Evolutionary conservation across 208 protist genomes (phyloP), one percentile per base, ranked within the genome.

Genomic region (Leishmania turanica): DNA sequence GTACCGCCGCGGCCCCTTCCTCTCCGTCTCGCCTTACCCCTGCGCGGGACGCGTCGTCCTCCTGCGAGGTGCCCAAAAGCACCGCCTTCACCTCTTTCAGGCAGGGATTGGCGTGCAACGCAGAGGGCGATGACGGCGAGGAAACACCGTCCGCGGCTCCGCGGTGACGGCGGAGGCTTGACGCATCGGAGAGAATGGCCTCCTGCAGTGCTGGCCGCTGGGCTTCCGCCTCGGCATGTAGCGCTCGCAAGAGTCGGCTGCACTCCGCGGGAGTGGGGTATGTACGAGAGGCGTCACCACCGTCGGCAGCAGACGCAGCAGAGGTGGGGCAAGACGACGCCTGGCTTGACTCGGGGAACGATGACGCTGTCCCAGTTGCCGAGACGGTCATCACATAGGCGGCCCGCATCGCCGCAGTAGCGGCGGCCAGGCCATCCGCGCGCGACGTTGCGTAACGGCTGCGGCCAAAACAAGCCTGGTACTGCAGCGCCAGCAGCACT

Each of bases 401-500:
- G 42, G 58, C 71, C 56, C 76, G 71, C 82, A 77, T 81, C 64
- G 78, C 51, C 45, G 42, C 70, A 19, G 79, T 51, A 27, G 71
- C 81, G 47, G 24, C 51, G 74, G 37, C 21, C 27, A 40, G 40
- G 68, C 75, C 69, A 56, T 64, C 53, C 66, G 71, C 31, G 66
- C 51, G 77, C 75, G 15, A 74, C 68, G 45, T 81, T 34, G 58
- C 77, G 78, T 75, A 91, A 45, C 81, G 75, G 65, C 77, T 83
- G 47, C 56, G 74, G 31, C 47, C 53, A 54, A 75, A 75, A 65
- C 49, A 78, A 8, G 65, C 86, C 56, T 84, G 84, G 64, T 88
- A 86, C 78, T 89, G 87, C 72, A 87, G 58, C 19, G 83, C 84
- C 15, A 92, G 76, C 27, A 92, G 70, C 40, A 90, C 84, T 54